These are phyloP conservation scores for Colletotrichum falcatum DNA, from an alignment of 2,329 filamentous ascomycete species.

Conservation along the genomic window DNA sequence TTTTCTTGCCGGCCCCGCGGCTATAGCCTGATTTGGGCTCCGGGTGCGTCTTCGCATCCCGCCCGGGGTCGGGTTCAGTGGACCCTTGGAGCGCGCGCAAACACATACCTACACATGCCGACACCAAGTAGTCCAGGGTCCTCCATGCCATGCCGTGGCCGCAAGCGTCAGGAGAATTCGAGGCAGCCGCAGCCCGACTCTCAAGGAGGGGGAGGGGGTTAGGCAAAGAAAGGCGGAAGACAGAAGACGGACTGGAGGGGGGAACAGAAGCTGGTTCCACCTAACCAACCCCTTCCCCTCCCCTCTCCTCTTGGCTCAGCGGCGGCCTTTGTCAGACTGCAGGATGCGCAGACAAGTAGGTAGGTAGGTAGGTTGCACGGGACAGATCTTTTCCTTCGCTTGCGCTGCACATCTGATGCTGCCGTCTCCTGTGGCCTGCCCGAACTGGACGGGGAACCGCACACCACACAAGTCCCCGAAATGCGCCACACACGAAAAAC, in stretches of 20 bases:
- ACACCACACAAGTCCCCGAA: not conserved
- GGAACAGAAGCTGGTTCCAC: not conserved
- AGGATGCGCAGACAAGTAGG: not conserved
- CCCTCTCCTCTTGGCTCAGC: not conserved
- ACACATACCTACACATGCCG: not conserved
- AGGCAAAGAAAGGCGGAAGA: not conserved
- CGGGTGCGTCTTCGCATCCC: constrained; percentile 33
- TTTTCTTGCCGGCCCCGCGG: constrained; percentile 33
- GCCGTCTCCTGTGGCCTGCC: not conserved
- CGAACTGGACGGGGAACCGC: not conserved
- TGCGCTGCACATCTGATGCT: not conserved
- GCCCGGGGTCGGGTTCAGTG: constrained; percentile 11
- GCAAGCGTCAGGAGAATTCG: not conserved
- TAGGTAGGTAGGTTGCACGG: not conserved
- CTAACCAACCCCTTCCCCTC: not conserved
- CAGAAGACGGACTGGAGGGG: not conserved
- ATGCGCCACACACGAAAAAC: not conserved
- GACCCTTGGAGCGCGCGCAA: not conserved
- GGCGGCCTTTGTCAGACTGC: constrained; percentile 16
- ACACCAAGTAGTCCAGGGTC: not conserved
- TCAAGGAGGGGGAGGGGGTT: not conserved
- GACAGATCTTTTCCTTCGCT: constrained; percentile 10
- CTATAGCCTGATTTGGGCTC: constrained; percentile 34
- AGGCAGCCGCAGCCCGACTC: constrained; percentile 4
- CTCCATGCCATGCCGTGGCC: not conserved